phyloP scores from a whole-genome alignment of 2,329 filamentous ascomycete genomes.

The Calonectria honghensis region DNA sequence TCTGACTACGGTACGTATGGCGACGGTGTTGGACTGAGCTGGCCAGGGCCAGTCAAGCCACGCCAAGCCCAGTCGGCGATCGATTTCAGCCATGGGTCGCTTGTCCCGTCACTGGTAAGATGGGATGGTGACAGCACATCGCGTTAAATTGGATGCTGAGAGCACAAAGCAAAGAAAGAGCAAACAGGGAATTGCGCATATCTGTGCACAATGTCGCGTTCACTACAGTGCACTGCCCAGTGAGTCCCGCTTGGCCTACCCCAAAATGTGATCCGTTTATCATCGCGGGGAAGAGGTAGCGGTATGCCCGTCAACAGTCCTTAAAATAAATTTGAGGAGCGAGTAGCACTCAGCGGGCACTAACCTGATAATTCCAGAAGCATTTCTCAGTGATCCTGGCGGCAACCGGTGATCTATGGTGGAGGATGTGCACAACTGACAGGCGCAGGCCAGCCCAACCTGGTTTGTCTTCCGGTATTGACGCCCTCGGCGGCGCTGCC shows the following conservation, averaged over 20 bases:
- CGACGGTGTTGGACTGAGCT: slow-evolving; percentile 7
- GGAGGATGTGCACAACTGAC: slow-evolving; percentile 39
- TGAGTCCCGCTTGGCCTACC: slow-evolving; percentile 40
- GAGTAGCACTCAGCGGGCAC: slow-evolving; percentile 45
- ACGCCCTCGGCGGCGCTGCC: slow-evolving; percentile 29
- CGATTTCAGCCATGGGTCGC: slow-evolving; percentile 40
- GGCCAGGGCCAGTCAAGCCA: slow-evolving; percentile 33
- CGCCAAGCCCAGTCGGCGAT: slow-evolving; percentile 37
- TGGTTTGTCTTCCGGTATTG: slow-evolving; percentile 20
- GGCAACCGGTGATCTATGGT: slow-evolving; percentile 7
- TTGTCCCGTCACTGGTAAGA: slow-evolving; percentile 31
- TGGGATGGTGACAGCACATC: slow-evolving; percentile 41
- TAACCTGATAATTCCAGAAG: slow-evolving; percentile 49
- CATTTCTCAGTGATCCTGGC: slow-evolving; percentile 41
- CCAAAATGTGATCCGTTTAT: slow-evolving; percentile 23
- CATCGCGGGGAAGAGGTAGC: slow-evolving; percentile 35
- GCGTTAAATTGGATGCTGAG: slow-evolving; percentile 17
- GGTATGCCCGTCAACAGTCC: slow-evolving; percentile 23
- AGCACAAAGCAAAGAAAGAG: neutral
- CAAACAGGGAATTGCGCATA: neutral
- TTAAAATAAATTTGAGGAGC: slow-evolving; percentile 47
- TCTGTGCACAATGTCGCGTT: neutral
- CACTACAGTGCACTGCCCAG: slow-evolving; percentile 29
- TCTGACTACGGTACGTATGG: slow-evolving; percentile 1
- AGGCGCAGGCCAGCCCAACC: slow-evolving; percentile 31